These are phyloP conservation scores for Cardiospermum halicacabum DNA, from an alignment of 345 rosid species.

Conservation along the genomic window DNA sequence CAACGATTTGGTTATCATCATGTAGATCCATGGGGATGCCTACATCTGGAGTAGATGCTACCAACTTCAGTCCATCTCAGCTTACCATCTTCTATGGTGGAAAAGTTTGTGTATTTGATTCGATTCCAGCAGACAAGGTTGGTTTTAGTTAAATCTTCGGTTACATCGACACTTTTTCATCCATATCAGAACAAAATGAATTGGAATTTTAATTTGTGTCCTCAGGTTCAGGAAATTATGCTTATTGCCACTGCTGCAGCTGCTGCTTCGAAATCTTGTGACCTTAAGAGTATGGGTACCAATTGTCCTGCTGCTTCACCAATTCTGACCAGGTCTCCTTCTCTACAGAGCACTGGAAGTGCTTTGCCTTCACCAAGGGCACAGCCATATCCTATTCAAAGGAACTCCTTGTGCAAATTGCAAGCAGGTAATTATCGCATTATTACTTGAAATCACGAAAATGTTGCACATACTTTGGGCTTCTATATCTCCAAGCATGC, in stretches of 20 bases:
- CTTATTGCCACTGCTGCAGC: slow-evolving; percentile 55
- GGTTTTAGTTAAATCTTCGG: not conserved
- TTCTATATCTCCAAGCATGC: not conserved
- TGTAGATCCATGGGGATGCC: slow-evolving; percentile 27
- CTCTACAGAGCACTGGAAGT: slow-evolving; percentile 64
- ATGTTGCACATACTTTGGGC: slow-evolving; percentile 4
- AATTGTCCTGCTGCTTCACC: slow-evolving; percentile 43
- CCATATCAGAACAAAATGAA: not conserved
- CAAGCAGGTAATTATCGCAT: slow-evolving; percentile 56
- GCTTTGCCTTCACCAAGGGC: slow-evolving; percentile 49
- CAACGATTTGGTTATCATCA: slow-evolving; percentile 4
- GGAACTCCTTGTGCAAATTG: slow-evolving; percentile 54
- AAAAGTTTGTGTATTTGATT: slow-evolving; percentile 62
- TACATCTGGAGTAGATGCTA: slow-evolving; percentile 30
- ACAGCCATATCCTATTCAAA: slow-evolving; percentile 42
- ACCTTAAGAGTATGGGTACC: slow-evolving; percentile 35
- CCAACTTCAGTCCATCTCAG: slow-evolving; percentile 37
- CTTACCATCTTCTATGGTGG: slow-evolving; percentile 86
- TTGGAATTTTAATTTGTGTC: not conserved
- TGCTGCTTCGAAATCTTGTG: slow-evolving; percentile 33
- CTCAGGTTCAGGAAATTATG: slow-evolving; percentile 67
- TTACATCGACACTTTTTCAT: not conserved
- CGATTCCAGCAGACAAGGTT: slow-evolving; percentile 71
- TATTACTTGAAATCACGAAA: slow-evolving; percentile 7
- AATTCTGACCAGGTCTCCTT: slow-evolving; percentile 71